Percentiles rank a stretch among this genome's conserved stretches.
Conservation (phyloP, 1,284 basidiomycete species). For the Apiotrichum siamense region DNA sequence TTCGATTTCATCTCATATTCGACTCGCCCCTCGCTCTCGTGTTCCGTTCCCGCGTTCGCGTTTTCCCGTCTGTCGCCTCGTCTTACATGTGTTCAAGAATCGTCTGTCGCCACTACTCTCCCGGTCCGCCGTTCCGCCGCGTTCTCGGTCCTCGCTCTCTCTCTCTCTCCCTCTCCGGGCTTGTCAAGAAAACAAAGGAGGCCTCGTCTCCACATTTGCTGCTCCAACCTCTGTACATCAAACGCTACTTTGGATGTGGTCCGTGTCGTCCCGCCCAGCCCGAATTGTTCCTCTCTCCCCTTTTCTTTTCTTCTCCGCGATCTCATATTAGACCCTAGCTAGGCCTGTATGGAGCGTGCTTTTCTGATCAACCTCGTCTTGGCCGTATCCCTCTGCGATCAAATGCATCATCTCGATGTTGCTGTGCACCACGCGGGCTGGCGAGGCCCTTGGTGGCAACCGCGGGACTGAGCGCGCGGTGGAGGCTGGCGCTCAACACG, state of each 20-base stretch:
- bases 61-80: constrained; percentile 1
- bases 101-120: background rate
- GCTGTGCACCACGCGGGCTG: too few relatives aligned
- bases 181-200: too few relatives aligned
- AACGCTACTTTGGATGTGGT: too few relatives aligned
- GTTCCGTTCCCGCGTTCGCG: background rate
- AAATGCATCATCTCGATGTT: constrained; percentile 7
- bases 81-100: constrained; percentile 1
- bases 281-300: too few relatives aligned
- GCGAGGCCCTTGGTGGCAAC: too few relatives aligned
- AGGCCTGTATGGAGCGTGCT: background rate
- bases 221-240: too few relatives aligned
- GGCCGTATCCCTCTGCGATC: constrained; percentile 2
- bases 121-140: background rate
- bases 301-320: too few relatives aligned
- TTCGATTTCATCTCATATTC: constrained; percentile 2
- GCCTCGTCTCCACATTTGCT: background rate
- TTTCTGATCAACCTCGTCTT: background rate
- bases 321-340: background rate
- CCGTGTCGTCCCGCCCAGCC: too few relatives aligned
- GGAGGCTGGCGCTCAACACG: too few relatives aligned
- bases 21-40: background rate
- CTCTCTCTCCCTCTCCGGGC: too few relatives aligned
- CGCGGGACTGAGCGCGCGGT: too few relatives aligned
- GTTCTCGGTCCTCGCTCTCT: background rate